Conservation (phyloP, 257 asterid species). For the Rehmannia glutinosa region DNA sequence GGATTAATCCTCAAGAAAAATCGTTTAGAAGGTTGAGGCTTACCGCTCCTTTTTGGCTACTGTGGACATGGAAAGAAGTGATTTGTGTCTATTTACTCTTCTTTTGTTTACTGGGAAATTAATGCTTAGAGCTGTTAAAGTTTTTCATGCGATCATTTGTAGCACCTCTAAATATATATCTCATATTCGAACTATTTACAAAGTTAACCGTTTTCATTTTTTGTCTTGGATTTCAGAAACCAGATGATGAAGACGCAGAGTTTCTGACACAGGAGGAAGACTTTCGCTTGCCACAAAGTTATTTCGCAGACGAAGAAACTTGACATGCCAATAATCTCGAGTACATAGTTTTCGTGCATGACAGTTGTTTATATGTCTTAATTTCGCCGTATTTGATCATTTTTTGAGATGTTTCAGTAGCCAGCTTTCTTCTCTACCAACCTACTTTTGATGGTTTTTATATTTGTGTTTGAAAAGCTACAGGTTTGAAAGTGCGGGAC, state of each 20-base stretch:
- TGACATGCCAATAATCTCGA: slow-evolving; percentile 22
- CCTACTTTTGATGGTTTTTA: neutral
- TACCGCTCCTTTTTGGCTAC: neutral
- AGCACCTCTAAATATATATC: neutral
- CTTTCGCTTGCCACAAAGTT: slow-evolving; percentile 75
- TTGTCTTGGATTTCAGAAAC: slow-evolving; percentile 45
- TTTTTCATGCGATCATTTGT: neutral
- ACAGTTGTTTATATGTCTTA: slow-evolving; percentile 9
- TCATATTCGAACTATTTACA: neutral
- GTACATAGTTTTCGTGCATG: slow-evolving; percentile 17
- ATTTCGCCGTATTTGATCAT: neutral
- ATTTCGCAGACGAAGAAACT: slow-evolving; percentile 50
- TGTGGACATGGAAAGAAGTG: too few species aligned
- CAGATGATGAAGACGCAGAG: slow-evolving; percentile 75
- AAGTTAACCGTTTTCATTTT: neutral
- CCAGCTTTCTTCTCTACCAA: neutral
- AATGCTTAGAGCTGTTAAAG: too few species aligned
- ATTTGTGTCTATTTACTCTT: too few species aligned
- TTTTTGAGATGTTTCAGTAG: too few species aligned
- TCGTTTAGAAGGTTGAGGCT: neutral
- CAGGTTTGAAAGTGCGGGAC: too few species aligned
- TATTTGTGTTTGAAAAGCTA: too few species aligned
- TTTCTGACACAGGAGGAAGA: slow-evolving; percentile 70
- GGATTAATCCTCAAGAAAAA: neutral
- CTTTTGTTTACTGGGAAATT: too few species aligned